Evolutionary conservation across 2,329 filamentous ascomycete species (phyloP).

Genomic region (Fonsecaea monophora): DNA sequence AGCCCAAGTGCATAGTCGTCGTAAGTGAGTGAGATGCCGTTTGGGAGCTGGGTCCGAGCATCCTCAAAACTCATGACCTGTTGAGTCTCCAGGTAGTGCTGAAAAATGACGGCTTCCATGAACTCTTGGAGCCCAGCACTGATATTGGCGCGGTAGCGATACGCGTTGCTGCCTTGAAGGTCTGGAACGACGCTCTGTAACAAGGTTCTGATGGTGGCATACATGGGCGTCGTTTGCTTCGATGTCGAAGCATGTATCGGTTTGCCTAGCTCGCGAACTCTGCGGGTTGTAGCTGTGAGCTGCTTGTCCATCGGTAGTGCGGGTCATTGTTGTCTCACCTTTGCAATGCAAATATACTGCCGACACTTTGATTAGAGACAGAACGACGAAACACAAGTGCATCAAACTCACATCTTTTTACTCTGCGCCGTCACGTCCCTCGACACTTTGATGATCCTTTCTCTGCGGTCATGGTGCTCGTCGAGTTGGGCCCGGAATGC

Average conservation of each 20-base stretch:
- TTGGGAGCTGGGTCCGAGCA: conserved; percentile 54
- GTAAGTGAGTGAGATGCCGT: conserved; percentile 69
- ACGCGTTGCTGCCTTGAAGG: conserved; percentile 76
- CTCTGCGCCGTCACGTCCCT: conserved; percentile 91
- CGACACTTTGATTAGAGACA: conserved; percentile 16
- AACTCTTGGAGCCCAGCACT: conserved; percentile 87
- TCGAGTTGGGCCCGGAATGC: conserved; percentile 86
- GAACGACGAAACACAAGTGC: conserved; percentile 15
- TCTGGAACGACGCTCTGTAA: conserved; percentile 74
- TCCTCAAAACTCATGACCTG: conserved; percentile 73
- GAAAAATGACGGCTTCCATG: conserved; percentile 88
- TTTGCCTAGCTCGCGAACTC: conserved; percentile 49
- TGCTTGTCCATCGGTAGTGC: not conserved
- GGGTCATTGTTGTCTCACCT: conserved; percentile 59
- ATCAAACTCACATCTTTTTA: conserved; percentile 83
- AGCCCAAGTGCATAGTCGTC: conserved; percentile 90
- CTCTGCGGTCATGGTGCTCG: conserved; percentile 89
- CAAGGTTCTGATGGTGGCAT: conserved; percentile 72
- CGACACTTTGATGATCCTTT: conserved; percentile 87
- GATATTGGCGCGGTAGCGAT: conserved; percentile 81
- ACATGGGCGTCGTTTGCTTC: conserved; percentile 72
- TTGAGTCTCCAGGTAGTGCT: conserved; percentile 83
- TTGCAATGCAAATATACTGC: conserved; percentile 82
- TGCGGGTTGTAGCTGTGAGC: conserved; percentile 30
- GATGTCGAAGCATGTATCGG: conserved; percentile 70